Percentiles rank a stretch among this genome's conserved stretches.
phyloP scores from a whole-genome alignment of 148 eudicot species.

The Silene latifolia region DNA sequence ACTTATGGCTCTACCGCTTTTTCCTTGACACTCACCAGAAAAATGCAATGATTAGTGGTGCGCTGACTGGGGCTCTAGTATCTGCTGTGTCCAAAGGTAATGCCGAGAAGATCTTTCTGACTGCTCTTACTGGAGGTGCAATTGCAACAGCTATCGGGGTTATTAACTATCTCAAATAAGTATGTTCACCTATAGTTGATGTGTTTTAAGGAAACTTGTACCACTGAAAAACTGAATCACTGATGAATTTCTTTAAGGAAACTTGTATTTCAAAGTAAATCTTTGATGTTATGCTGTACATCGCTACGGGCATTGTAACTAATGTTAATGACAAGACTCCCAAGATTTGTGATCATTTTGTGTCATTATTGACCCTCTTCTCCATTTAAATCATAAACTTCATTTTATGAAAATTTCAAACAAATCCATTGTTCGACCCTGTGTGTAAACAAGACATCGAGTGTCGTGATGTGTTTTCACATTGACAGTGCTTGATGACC shows the following conservation, averaged over 20 bases:
- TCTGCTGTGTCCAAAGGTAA: slow-evolving; percentile 55
- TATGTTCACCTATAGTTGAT: not conserved
- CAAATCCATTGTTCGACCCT: too few relatives aligned
- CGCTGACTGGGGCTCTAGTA: slow-evolving; percentile 67
- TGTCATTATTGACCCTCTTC: too few relatives aligned
- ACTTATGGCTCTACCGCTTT: not conserved
- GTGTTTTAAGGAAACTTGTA: slow-evolving; percentile 14
- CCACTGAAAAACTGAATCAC: slow-evolving; percentile 1
- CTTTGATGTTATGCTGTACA: not conserved
- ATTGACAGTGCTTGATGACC: not conserved
- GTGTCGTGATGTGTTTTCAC: not conserved
- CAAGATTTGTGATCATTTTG: too few relatives aligned
- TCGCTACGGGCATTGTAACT: too few relatives aligned
- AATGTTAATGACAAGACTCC: too few relatives aligned
- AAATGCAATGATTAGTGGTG: slow-evolving; percentile 72
- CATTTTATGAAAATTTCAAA: too few relatives aligned
- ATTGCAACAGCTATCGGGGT: slow-evolving; percentile 85
- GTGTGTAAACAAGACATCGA: not conserved
- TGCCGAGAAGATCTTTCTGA: slow-evolving; percentile 55
- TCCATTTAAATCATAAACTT: too few relatives aligned
- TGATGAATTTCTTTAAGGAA: not conserved
- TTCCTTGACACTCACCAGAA: slow-evolving; percentile 38
- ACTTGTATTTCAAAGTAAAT: not conserved
- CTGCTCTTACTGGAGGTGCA: slow-evolving; percentile 82
- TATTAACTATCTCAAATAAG: slow-evolving; percentile 36